phyloP scores from a whole-genome alignment of 768 basidiomycete genomes.

The Lactarius hengduanensis region DNA sequence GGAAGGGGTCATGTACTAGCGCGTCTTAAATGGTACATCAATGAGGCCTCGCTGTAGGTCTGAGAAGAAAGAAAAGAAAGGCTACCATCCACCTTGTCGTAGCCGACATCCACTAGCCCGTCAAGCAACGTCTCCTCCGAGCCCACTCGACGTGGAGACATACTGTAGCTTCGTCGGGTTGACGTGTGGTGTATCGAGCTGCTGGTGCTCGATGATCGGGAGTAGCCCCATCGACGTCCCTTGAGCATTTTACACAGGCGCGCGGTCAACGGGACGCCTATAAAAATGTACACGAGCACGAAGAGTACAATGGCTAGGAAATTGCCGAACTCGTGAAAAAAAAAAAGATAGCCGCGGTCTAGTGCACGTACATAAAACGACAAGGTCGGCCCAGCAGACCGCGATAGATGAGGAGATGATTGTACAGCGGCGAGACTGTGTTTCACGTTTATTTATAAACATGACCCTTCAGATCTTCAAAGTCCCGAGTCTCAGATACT shows the following conservation, averaged over 20 bases:
- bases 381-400: constrained; percentile 28
- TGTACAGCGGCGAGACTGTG: constrained; percentile 7
- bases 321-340: not conserved
- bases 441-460: constrained; percentile 11
- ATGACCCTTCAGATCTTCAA: not conserved
- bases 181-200: not conserved
- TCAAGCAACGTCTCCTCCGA: constrained; percentile 14
- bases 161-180: not conserved
- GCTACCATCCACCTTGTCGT: constrained; percentile 16
- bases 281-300: constrained; percentile 29
- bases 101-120: not conserved
- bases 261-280: constrained; percentile 31
- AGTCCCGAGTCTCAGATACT: not conserved
- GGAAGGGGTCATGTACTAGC: constrained; percentile 22
- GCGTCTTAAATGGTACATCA: not conserved
- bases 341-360: constrained; percentile 5
- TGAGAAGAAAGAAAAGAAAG: not conserved
- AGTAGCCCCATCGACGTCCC: not conserved
- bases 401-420: constrained; percentile 18
- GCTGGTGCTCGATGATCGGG: not conserved
- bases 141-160: constrained; percentile 11
- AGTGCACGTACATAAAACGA: constrained; percentile 29
- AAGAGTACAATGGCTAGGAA: constrained; percentile 28
- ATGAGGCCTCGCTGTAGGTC: not conserved
- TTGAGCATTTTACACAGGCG: constrained; percentile 23